These are phyloP conservation scores for Penicillium sclerotigenum DNA, from an alignment of 2,329 filamentous ascomycete genomes.

Conservation along the genomic window DNA sequence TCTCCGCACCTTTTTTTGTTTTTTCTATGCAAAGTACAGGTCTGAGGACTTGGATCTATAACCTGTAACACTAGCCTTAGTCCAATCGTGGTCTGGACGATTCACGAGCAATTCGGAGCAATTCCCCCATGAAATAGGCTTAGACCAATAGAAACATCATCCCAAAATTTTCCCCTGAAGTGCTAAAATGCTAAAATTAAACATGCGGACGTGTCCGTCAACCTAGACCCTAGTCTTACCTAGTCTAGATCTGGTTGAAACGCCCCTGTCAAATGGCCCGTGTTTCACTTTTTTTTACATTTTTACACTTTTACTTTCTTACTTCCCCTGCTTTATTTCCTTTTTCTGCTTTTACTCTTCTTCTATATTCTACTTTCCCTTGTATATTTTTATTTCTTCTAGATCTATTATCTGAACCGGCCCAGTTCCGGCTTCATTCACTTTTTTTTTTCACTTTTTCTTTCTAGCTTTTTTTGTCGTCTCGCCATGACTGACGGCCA, in stretches of 20 bases:
- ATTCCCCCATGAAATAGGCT: not conserved
- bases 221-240: conserved; percentile 12
- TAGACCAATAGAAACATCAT: not conserved
- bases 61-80: not conserved
- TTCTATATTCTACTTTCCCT: not conserved
- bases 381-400: not conserved
- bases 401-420: conserved; percentile 5
- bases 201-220: conserved; percentile 11
- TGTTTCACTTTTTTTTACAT: not conserved
- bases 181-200: conserved; percentile 11
- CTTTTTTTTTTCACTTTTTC: not conserved
- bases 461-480: conserved; percentile 1
- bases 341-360: conserved; percentile 3
- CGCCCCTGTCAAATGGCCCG: conserved; percentile 8
- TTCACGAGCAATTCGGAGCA: conserved; percentile 1
- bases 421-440: not conserved
- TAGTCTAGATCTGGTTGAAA: conserved; percentile 21
- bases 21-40: not conserved
- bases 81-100: not conserved
- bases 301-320: conserved; percentile 13
- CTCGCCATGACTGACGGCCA: conserved; percentile 20
- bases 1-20: not conserved
- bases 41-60: not conserved
- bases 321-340: conserved; percentile 7
- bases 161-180: not conserved